Percentiles rank a stretch among this genome's conserved stretches.
Evolutionary conservation across 108 stramenopile genomes (phyloP).

Genomic region (Parietichytrium sp.): DNA sequence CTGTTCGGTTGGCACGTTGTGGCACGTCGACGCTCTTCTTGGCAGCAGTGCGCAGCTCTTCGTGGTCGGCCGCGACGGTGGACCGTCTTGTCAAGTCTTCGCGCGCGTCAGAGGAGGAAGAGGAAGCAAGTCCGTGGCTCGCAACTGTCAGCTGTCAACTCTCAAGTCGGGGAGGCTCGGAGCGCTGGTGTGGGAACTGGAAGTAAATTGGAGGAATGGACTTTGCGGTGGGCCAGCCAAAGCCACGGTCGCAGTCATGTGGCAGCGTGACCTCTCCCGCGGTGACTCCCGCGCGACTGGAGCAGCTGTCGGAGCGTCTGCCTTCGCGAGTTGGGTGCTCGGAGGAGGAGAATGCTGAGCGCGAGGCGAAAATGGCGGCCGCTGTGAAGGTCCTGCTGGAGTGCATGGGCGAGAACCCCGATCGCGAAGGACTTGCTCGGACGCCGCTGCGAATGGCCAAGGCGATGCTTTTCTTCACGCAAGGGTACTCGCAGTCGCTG

Average conservation of each 20-base stretch:
- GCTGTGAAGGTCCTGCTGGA: slow-evolving; percentile 60
- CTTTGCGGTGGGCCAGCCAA: too few species aligned
- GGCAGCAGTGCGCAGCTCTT: too few species aligned
- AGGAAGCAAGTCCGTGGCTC: too few species aligned
- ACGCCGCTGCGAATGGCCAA: slow-evolving; percentile 92
- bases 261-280: background rate
- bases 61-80: too few species aligned
- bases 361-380: slow-evolving; percentile 25
- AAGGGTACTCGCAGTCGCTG: slow-evolving; percentile 77
- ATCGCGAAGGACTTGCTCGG: slow-evolving; percentile 82
- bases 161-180: too few species aligned
- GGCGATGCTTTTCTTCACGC: slow-evolving; percentile 84
- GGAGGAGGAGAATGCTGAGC: slow-evolving; percentile 10
- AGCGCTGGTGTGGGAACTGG: too few species aligned
- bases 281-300: slow-evolving; percentile 9
- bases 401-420: slow-evolving; percentile 93
- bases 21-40: too few species aligned
- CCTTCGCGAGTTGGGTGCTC: background rate
- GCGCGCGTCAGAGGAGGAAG: too few species aligned
- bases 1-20: too few species aligned
- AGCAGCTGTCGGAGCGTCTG: slow-evolving; percentile 29
- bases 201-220: too few species aligned
- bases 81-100: too few species aligned
- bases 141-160: too few species aligned
- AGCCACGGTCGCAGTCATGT: slow-evolving; percentile 25